A percentile compares a stretch with the other conserved stretches of the same genome.
Conservation (phyloP, 2,329 filamentous ascomycete species). For the Trichoderma afroharzianum region DNA sequence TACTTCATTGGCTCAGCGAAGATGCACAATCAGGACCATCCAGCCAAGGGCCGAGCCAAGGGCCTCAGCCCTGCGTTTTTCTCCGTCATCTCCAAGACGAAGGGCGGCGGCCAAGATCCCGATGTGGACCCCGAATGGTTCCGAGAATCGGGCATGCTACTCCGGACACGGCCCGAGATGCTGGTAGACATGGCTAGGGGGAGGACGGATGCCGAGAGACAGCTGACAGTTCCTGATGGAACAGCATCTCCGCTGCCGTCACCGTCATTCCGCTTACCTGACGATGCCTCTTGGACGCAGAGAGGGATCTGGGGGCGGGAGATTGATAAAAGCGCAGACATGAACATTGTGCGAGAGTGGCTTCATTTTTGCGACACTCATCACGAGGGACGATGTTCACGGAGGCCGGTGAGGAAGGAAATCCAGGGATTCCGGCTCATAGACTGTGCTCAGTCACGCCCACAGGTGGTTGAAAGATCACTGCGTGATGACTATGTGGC, state of each 20-base stretch:
- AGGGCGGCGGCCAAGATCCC: conserved; percentile 28
- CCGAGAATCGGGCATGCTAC: conserved; percentile 33
- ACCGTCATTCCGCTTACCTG: not conserved
- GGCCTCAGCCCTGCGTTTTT: conserved; percentile 32
- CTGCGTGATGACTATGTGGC: conserved; percentile 31
- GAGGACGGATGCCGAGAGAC: conserved; percentile 19
- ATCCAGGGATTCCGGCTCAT: conserved; percentile 33
- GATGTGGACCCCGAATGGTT: conserved; percentile 34
- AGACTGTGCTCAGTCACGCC: conserved; percentile 33
- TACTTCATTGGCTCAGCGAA: conserved; percentile 32
- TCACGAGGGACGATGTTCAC: conserved; percentile 32
- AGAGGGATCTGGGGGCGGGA: conserved; percentile 35
- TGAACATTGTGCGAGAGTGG: conserved; percentile 32
- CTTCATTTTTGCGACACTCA: conserved; percentile 33
- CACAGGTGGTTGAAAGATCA: conserved; percentile 27
- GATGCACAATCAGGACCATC: conserved; percentile 32
- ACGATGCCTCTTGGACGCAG: conserved; percentile 26
- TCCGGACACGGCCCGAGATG: conserved; percentile 29
- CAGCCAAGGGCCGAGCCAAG: conserved; percentile 27
- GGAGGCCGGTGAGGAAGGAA: conserved; percentile 24
- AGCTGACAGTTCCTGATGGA: conserved; percentile 22
- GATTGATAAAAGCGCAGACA: conserved; percentile 28
- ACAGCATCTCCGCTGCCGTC: conserved; percentile 17
- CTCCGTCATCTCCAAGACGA: conserved; percentile 33
- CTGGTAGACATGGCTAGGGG: conserved; percentile 24